Evolutionary conservation across 306 rosid species (phyloP).

Genomic region (Luffa acutangula): DNA sequence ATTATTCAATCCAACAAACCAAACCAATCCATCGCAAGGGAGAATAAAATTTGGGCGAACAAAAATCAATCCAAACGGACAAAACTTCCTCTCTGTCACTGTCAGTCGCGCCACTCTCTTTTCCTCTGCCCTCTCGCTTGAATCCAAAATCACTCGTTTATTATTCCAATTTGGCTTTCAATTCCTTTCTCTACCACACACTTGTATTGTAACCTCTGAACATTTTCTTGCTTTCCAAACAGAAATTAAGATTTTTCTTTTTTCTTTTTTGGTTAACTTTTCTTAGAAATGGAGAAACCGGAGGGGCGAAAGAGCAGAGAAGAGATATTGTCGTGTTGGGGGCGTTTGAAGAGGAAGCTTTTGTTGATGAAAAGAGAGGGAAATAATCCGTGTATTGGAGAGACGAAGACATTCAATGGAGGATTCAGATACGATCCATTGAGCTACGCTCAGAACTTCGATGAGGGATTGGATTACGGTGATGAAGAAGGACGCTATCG

Average conservation of each 20-base stretch:
- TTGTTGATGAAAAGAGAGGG: conserved; percentile 26
- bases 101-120: not conserved
- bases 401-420: not conserved
- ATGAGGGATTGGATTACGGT: conserved; percentile 40
- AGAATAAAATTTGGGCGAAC: not conserved
- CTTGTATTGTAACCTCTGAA: not conserved
- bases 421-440: conserved; percentile 51
- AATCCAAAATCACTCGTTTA: not conserved
- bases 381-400: not conserved
- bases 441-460: conserved; percentile 76
- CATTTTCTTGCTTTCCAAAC: not conserved
- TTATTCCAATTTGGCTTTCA: not conserved
- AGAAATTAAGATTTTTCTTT: no score
- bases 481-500: conserved; percentile 23
- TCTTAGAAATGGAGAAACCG: conserved; percentile 30
- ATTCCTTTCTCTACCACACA: not conserved
- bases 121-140: no score
- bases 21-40: not conserved
- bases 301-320: conserved; percentile 18
- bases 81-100: not conserved
- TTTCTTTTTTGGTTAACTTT: no score
- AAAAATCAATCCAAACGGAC: not conserved
- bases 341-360: conserved; percentile 48
- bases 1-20: not conserved
- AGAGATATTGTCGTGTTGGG: conserved; percentile 48